These are phyloP conservation scores for Rhododendron vialii DNA, from an alignment of 148 eudicot species.

Conservation along the genomic window DNA sequence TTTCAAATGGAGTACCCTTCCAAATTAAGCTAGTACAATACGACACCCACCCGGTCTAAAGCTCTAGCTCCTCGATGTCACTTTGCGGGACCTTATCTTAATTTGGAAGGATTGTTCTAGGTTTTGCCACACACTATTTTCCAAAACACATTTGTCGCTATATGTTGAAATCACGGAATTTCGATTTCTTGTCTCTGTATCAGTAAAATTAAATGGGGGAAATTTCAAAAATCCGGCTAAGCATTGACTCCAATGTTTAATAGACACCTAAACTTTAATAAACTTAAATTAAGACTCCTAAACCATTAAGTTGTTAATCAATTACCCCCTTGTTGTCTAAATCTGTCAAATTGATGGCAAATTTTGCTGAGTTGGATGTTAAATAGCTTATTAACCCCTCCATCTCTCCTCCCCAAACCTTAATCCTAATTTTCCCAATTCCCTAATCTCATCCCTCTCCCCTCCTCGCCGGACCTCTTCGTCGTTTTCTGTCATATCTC, in stretches of 20 bases:
- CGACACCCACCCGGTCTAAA: background rate
- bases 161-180: too few relatives aligned
- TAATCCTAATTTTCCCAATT: too few relatives aligned
- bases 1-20: background rate
- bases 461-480: background rate
- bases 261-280: too few relatives aligned
- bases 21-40: background rate
- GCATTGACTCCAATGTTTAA: too few relatives aligned
- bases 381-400: background rate
- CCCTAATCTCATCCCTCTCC: background rate
- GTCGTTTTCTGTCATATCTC: too few relatives aligned
- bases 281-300: too few relatives aligned
- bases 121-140: background rate
- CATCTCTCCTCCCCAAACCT: background rate
- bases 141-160: background rate
- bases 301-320: background rate
- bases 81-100: background rate
- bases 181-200: too few relatives aligned
- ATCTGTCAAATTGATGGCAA: background rate
- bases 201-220: too few relatives aligned
- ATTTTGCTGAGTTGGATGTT: background rate
- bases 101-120: background rate
- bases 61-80: background rate
- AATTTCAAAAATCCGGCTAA: too few relatives aligned
- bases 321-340: background rate